These are phyloP conservation scores for Tricholoma terreum DNA, from an alignment of 768 basidiomycete species.

Conservation along the genomic window DNA sequence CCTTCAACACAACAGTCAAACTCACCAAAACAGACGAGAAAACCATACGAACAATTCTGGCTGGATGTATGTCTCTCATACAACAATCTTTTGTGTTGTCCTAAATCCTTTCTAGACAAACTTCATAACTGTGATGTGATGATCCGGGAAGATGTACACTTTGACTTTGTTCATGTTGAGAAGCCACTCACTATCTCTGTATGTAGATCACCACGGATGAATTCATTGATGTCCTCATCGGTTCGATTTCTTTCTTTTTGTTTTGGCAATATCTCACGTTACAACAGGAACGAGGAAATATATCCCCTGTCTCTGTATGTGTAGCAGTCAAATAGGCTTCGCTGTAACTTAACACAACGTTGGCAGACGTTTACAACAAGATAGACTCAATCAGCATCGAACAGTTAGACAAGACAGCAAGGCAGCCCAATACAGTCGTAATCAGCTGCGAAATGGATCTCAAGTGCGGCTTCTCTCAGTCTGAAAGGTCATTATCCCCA, in stretches of 20 bases:
- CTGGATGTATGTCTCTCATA: constrained; percentile 59
- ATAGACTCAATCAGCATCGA: constrained; percentile 86
- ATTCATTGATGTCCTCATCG: constrained; percentile 98
- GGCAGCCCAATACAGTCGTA: constrained; percentile 82
- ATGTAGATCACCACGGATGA: constrained; percentile 88
- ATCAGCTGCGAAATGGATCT: constrained; percentile 95
- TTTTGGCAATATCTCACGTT: background rate
- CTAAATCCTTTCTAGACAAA: constrained; percentile 55
- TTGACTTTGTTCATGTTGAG: constrained; percentile 3
- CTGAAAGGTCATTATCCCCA: background rate
- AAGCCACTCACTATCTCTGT: constrained; percentile 1
- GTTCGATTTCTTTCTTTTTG: constrained; percentile 31
- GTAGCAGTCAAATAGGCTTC: background rate
- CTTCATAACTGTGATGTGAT: constrained; percentile 95
- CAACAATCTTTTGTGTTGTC: background rate
- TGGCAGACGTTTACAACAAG: constrained; percentile 91
- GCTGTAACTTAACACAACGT: background rate
- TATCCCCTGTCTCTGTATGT: constrained; percentile 84
- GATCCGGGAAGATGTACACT: constrained; percentile 92
- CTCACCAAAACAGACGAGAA: constrained; percentile 93
- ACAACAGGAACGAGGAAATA: constrained; percentile 87
- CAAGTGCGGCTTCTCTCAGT: constrained; percentile 50
- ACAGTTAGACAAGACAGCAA: constrained; percentile 78
- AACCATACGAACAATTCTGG: constrained; percentile 89
- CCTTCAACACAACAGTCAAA: constrained; percentile 91